Conservation (phyloP, 1,284 basidiomycete species). For the Naganishia cerealis region DNA sequence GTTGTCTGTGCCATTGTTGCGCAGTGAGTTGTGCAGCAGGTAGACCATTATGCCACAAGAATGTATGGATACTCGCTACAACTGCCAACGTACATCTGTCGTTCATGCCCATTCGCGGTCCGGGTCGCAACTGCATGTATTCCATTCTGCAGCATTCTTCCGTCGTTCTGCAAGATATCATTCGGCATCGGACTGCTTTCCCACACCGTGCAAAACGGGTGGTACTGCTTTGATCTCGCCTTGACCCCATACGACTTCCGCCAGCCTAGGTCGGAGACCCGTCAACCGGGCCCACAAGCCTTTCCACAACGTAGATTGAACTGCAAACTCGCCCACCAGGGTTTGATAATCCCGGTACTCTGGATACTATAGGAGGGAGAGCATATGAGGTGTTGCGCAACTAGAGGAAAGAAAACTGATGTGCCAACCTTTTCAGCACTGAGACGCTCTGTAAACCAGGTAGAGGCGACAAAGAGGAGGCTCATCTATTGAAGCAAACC, state of each 20-base stretch:
- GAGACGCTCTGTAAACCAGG: slow-evolving; percentile 76
- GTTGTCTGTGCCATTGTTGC: too few relatives aligned
- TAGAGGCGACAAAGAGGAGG: slow-evolving; percentile 70
- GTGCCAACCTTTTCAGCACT: slow-evolving; percentile 61
- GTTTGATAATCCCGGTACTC: slow-evolving; percentile 71
- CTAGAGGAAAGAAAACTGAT: neutral
- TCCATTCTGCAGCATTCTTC: too few relatives aligned
- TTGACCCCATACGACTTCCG: slow-evolving; percentile 21
- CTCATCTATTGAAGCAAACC: slow-evolving; percentile 54
- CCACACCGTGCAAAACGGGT: too few relatives aligned
- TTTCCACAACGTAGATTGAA: slow-evolving; percentile 58
- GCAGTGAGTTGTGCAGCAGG: too few relatives aligned
- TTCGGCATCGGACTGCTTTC: too few relatives aligned
- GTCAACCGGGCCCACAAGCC: slow-evolving; percentile 44
- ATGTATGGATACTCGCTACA: too few relatives aligned
- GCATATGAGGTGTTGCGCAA: neutral
- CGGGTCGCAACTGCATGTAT: too few relatives aligned
- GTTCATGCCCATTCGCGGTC: too few relatives aligned
- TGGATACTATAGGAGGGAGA: slow-evolving; percentile 59
- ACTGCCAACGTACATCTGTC: too few relatives aligned
- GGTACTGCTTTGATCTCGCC: neutral
- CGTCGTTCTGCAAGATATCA: too few relatives aligned
- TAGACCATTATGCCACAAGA: too few relatives aligned
- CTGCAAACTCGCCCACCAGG: slow-evolving; percentile 79
- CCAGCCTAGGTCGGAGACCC: slow-evolving; percentile 4